Evolutionary conservation across 495 filamentous ascomycete species (phyloP).

Genomic region (Talaromyces liani): DNA sequence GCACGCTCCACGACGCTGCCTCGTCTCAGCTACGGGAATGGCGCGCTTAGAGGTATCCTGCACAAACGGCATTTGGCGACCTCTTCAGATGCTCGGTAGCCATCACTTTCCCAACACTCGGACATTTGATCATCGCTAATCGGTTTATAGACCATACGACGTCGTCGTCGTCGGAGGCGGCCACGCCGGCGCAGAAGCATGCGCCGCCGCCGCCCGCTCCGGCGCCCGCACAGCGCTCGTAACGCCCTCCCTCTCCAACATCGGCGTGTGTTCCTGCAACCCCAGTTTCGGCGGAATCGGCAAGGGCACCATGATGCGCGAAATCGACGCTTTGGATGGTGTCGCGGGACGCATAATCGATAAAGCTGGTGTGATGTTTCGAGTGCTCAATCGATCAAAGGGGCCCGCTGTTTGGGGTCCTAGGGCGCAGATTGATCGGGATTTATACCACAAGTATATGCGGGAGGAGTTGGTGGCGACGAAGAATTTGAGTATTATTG

Average conservation of each 20-base stretch:
- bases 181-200: slow-evolving; percentile 92
- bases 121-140: slow-evolving; percentile 2
- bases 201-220: slow-evolving; percentile 82
- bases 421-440: slow-evolving; percentile 90
- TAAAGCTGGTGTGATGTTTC: slow-evolving; percentile 89
- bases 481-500: slow-evolving; percentile 67
- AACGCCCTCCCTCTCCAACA: slow-evolving; percentile 78
- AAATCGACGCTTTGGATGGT: slow-evolving; percentile 93
- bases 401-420: slow-evolving; percentile 97
- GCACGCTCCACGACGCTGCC: slow-evolving; percentile 22
- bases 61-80: slow-evolving; percentile 35
- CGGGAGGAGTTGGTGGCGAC: slow-evolving; percentile 74
- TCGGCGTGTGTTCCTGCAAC: slow-evolving; percentile 96
- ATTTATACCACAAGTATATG: slow-evolving; percentile 88
- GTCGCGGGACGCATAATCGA: slow-evolving; percentile 85
- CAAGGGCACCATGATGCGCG: slow-evolving; percentile 94
- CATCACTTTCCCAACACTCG: slow-evolving; percentile 1
- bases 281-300: slow-evolving; percentile 96
- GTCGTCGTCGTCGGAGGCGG: slow-evolving; percentile 94
- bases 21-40: slow-evolving; percentile 24
- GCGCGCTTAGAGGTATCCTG: slow-evolving; percentile 10
- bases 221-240: slow-evolving; percentile 87
- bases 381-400: slow-evolving; percentile 78
- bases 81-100: slow-evolving; percentile 38
- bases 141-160: slow-evolving; percentile 61